These are phyloP conservation scores for Blastocystis sp. DNA, from an alignment of 352 stramenopile genomes.

Conservation along the genomic window DNA sequence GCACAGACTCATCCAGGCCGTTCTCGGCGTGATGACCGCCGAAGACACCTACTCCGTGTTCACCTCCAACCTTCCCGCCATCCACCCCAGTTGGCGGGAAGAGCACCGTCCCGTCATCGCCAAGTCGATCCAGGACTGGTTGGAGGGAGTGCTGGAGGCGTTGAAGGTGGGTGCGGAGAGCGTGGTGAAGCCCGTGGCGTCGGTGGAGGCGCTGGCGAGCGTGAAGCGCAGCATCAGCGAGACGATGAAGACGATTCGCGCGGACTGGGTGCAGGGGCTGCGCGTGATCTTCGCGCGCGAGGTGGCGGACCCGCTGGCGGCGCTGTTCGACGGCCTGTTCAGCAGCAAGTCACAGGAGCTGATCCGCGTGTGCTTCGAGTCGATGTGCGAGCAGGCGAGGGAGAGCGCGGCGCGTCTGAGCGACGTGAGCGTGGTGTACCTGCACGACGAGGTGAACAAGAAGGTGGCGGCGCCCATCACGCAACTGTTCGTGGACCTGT, in stretches of 20 bases:
- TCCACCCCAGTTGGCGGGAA: neutral
- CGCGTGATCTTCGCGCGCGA: neutral
- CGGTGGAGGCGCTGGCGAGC: neutral
- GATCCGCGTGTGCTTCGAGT: constrained; percentile 6
- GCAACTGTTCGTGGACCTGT: constrained; percentile 26
- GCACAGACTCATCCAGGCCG: neutral
- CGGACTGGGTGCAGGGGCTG: neutral
- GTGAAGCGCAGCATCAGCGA: neutral
- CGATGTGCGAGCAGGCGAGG: neutral
- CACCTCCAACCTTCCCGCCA: neutral
- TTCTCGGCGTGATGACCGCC: neutral
- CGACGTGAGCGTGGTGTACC: neutral
- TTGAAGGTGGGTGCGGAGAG: neutral
- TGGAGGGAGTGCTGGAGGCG: neutral
- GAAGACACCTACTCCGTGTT: neutral
- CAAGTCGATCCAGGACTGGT: neutral
- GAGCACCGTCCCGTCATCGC: neutral
- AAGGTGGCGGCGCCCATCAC: neutral
- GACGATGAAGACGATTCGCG: neutral
- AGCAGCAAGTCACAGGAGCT: neutral
- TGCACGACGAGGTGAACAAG: neutral
- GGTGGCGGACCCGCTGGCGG: neutral
- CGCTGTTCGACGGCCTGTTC: constrained; percentile 15
- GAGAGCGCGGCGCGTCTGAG: neutral
- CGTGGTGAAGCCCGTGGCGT: neutral